A percentile compares a stretch with the other conserved stretches of the same genome.
These are phyloP conservation scores for Lasiosphaeriaceae sp. DNA, from an alignment of 495 filamentous ascomycete genomes.

Conservation along the genomic window DNA sequence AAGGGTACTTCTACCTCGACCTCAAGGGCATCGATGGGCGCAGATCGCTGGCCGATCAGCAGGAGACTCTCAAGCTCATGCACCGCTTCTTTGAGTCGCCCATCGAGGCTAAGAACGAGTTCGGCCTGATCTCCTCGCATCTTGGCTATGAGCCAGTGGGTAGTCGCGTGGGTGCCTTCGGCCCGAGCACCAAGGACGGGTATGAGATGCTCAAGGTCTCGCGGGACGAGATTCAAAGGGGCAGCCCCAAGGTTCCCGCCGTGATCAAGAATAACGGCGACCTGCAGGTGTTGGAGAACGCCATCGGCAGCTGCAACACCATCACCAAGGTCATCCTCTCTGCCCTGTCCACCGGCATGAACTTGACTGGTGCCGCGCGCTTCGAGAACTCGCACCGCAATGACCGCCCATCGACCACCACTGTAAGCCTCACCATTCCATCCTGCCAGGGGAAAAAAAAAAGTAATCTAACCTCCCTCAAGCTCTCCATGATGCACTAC, in stretches of 20 bases:
- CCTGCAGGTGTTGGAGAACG: conserved; percentile 41
- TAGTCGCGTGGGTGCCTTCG: conserved; percentile 44
- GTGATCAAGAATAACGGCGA: conserved; percentile 48
- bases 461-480: neutral
- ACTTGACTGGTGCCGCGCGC: conserved; percentile 35
- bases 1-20: conserved; percentile 57
- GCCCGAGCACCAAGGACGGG: conserved; percentile 45
- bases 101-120: conserved; percentile 48
- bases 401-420: conserved; percentile 45
- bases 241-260: conserved; percentile 39
- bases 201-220: conserved; percentile 55
- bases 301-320: conserved; percentile 46
- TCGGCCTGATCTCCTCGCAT: conserved; percentile 42
- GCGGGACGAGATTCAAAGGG: conserved; percentile 46
- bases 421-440: conserved; percentile 6
- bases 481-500: conserved; percentile 45
- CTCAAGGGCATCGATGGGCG: conserved; percentile 45
- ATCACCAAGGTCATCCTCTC: conserved; percentile 50
- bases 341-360: conserved; percentile 44
- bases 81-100: conserved; percentile 48
- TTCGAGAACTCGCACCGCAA: conserved; percentile 53
- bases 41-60: conserved; percentile 42
- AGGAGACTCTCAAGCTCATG: conserved; percentile 48
- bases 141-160: conserved; percentile 51
- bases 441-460: neutral